These are phyloP conservation scores for Aegle marmelos DNA, from an alignment of 345 rosid genomes.

Conservation along the genomic window DNA sequence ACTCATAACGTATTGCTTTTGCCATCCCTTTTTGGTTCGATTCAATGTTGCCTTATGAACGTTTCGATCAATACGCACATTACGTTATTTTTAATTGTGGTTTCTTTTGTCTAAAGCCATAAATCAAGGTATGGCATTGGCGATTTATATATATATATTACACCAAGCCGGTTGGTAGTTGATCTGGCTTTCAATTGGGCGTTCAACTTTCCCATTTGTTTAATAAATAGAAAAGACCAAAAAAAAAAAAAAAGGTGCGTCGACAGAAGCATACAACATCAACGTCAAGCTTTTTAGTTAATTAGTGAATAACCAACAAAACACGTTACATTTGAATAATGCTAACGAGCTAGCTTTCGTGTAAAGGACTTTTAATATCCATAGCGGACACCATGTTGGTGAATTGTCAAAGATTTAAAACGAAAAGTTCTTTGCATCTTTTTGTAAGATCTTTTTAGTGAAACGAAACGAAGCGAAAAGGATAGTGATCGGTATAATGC, in stretches of 20 bases:
- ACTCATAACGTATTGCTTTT: no score
- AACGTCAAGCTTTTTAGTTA: neutral
- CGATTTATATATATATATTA: neutral
- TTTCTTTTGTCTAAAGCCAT: neutral
- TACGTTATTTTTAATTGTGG: no score
- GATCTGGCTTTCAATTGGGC: neutral
- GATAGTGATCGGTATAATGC: no score
- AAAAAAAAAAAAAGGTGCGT: neutral
- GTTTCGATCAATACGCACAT: no score
- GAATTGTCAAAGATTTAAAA: neutral
- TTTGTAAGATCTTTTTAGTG: no score
- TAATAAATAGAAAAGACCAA: neutral
- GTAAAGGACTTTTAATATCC: neutral
- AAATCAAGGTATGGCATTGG: neutral
- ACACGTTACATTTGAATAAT: neutral
- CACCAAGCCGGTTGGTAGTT: neutral
- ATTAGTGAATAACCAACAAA: neutral
- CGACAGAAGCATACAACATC: neutral
- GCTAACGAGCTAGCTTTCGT: neutral
- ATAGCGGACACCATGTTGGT: neutral
- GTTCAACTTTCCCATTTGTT: neutral
- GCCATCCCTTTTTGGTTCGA: no score
- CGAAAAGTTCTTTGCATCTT: neutral
- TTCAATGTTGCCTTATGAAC: no score
- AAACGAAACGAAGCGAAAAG: neutral